Evolutionary conservation across 805 yeast species (phyloP).

Genomic region (Schwanniomyces occidentalis): DNA sequence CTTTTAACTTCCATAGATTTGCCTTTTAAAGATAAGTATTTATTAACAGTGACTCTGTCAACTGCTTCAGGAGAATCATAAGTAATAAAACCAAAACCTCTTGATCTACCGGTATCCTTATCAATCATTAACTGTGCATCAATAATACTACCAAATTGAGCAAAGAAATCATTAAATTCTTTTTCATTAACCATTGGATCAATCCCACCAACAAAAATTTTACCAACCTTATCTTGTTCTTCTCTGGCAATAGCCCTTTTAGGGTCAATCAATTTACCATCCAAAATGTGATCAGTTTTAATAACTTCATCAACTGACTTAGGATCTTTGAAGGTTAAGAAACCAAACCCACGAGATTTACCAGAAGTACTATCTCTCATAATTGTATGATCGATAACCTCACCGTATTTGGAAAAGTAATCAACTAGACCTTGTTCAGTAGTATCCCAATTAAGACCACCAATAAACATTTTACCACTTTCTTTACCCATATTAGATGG

Average conservation of each 20-base stretch:
- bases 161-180: conserved; percentile 84
- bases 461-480: conserved; percentile 90
- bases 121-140: conserved; percentile 98
- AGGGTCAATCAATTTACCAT: conserved; percentile 96
- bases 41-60: conserved; percentile 80
- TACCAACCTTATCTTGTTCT: conserved; percentile 95
- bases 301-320: conserved; percentile 83
- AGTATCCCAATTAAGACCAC: conserved; percentile 98
- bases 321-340: conserved; percentile 82
- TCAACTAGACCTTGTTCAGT: conserved; percentile 81
- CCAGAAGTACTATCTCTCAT: conserved; percentile 91
- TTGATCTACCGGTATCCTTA: conserved; percentile 93
- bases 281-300: conserved; percentile 82
- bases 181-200: conserved; percentile 90
- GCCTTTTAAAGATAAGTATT: conserved; percentile 81
- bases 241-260: conserved; percentile 96
- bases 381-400: conserved; percentile 81
- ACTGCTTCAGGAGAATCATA: conserved; percentile 94
- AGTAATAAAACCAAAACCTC: conserved; percentile 97
- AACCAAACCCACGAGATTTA: conserved; percentile 93
- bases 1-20: conserved; percentile 81
- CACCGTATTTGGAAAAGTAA: conserved; percentile 87
- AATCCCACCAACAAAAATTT: conserved; percentile 96
- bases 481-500: conserved; percentile 49
- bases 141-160: conserved; percentile 84